Base-by-base conservation (phyloP, 257 asterid genomes). In the Haberlea rhodopensis region DNA sequence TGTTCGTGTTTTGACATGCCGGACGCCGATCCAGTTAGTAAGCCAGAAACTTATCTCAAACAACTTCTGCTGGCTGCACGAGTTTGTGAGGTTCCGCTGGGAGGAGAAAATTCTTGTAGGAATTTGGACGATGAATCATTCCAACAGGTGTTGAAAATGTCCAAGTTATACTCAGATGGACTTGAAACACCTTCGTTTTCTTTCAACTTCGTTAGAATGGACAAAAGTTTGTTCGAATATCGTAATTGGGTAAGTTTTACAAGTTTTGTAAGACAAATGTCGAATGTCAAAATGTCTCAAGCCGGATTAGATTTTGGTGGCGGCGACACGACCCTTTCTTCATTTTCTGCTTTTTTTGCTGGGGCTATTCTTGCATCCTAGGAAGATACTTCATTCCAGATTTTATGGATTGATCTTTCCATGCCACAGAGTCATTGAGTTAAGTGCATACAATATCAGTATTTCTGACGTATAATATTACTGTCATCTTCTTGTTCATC, bases 1-100 rank as follows among this genome's bases (percentile, higher is more conserved):
- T 87, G 94, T 57, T 21, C 87, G 0, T 79, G 94, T 73, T 82
- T 88, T 26, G 91, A 86, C 58, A 82, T 84, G 87, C 74, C 23
- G 55, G 91, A 82, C 46, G 72, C 62, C 5, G 82, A 79, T 57
- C 79, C 79, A 19, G 51, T 45, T 52, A 82, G 94, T 46, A 57
- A 85, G 60, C 92, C 95, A 0, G 94, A 83, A 63, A 75, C 85
- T 69, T 79, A 79, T 45, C 71, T 88, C 5, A 80, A 65, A 75
- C 89, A 84, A 68, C 81, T 88, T 45, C 23, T 86, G 43, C 71
- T 71, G 0, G 81, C 85, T 22, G 86, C 91, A 15, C 74, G 78
- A 71, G 56, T 55, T 18, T 85, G 87, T 60, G 75, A 75, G 23
- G 69, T 88, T 59, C 82, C 89, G 5, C 22, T 88, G 62, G 91